Evolutionary conservation across 768 basidiomycete genomes (phyloP).

Genomic region (Russula sp.): DNA sequence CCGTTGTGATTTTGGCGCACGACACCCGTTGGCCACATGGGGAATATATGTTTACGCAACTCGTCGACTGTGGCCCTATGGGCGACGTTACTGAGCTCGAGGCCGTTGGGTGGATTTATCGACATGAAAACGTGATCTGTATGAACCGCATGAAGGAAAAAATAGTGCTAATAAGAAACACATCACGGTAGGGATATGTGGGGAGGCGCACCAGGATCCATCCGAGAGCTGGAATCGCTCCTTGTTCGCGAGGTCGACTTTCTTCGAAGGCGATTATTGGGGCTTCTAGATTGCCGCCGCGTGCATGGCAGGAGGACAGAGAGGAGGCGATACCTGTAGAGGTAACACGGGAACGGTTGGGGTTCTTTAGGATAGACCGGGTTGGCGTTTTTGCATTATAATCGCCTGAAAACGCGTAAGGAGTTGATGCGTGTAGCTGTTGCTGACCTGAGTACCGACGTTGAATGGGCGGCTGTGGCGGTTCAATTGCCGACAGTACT

Average conservation of each 20-base stretch:
- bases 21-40: slow-evolving; percentile 65
- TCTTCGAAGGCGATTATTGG: slow-evolving; percentile 17
- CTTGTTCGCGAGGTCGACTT: slow-evolving; percentile 38
- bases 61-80: slow-evolving; percentile 58
- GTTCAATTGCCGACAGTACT: slow-evolving; percentile 21
- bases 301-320: slow-evolving; percentile 34
- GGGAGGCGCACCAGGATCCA: slow-evolving; percentile 33
- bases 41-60: slow-evolving; percentile 53
- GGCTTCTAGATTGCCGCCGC: slow-evolving; percentile 42
- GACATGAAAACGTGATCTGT: slow-evolving; percentile 73
- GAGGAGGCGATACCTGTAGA: slow-evolving; percentile 30
- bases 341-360: slow-evolving; percentile 28
- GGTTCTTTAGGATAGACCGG: slow-evolving; percentile 60
- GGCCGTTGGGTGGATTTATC: slow-evolving; percentile 61
- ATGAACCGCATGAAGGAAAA: not conserved
- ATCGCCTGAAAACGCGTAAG: slow-evolving; percentile 9
- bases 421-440: slow-evolving; percentile 20
- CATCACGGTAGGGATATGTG: not conserved
- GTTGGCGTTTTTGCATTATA: slow-evolving; percentile 35
- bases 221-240: slow-evolving; percentile 37
- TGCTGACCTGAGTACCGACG: slow-evolving; percentile 28
- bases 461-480: slow-evolving; percentile 26
- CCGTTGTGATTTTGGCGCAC: slow-evolving; percentile 45
- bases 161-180: slow-evolving; percentile 2
- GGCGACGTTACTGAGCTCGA: slow-evolving; percentile 46